Conservation (phyloP, 2,329 filamentous ascomycete species). For the Colletotrichum sp. region DNA sequence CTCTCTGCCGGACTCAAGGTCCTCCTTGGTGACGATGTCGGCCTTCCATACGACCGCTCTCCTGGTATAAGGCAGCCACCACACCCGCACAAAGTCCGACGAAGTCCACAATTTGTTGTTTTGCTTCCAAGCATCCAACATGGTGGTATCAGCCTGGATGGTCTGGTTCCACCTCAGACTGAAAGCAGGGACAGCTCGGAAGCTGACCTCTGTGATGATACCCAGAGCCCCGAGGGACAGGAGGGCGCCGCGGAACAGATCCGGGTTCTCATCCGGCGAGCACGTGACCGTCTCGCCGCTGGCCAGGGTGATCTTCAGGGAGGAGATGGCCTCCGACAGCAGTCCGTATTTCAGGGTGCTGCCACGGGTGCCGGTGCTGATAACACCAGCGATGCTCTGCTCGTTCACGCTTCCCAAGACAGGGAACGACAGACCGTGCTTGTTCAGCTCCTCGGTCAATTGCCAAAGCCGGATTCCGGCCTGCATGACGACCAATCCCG, state of each 20-base stretch:
- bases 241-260: conserved; percentile 87
- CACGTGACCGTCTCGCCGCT: conserved; percentile 79
- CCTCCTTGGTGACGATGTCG: conserved; percentile 71
- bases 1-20: conserved; percentile 63
- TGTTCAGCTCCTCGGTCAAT: conserved; percentile 76
- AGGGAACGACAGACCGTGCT: conserved; percentile 81
- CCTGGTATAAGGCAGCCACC: conserved; percentile 96
- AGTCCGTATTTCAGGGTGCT: conserved; percentile 85
- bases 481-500: conserved; percentile 76
- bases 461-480: conserved; percentile 85
- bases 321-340: conserved; percentile 77
- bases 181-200: conserved; percentile 80
- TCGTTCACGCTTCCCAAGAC: conserved; percentile 95
- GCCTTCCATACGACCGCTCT: conserved; percentile 90
- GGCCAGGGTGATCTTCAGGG: conserved; percentile 80
- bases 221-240: conserved; percentile 89
- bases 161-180: conserved; percentile 86
- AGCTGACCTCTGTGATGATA: conserved; percentile 88
- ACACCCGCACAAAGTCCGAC: conserved; percentile 89
- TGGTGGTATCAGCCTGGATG: conserved; percentile 70
- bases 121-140: conserved; percentile 75
- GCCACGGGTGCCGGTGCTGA: conserved; percentile 94
- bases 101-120: conserved; percentile 78
- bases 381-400: conserved; percentile 91
- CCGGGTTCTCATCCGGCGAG: conserved; percentile 69